Evolutionary conservation across 495 filamentous ascomycete genomes (phyloP).

Genomic region (Aspergillus saccharolyticus): DNA sequence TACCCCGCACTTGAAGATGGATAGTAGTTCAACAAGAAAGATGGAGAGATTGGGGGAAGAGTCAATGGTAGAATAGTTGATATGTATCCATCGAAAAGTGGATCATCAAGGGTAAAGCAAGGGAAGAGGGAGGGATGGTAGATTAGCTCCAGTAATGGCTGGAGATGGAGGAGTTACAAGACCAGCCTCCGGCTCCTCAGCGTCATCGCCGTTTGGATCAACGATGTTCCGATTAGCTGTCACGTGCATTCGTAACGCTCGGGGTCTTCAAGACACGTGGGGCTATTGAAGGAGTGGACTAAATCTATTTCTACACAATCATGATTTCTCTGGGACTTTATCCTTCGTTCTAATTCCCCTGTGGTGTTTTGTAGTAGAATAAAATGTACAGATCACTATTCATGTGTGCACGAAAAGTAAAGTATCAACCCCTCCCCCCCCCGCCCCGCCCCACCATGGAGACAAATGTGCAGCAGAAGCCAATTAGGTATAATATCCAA

Average conservation of each 20-base stretch:
- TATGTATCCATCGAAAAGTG: not conserved
- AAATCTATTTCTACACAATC: too few relatives aligned
- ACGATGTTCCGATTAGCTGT: not conserved
- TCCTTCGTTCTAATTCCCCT: conserved; percentile 3
- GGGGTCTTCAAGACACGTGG: too few relatives aligned
- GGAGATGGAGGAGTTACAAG: not conserved
- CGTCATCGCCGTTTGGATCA: conserved; percentile 5
- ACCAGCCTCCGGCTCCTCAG: conserved; percentile 1
- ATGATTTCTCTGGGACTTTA: not conserved
- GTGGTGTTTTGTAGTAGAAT: conserved; percentile 10
- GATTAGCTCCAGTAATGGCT: not conserved
- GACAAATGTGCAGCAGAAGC: conserved; percentile 6
- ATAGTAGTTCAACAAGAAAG: not conserved
- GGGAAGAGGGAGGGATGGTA: not conserved
- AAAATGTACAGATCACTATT: conserved; percentile 1
- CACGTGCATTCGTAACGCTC: not conserved
- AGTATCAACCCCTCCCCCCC: not conserved
- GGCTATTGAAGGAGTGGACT: too few relatives aligned
- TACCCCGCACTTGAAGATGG: conserved; percentile 14
- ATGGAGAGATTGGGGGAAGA: not conserved
- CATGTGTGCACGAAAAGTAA: conserved; percentile 1
- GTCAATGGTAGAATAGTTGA: not conserved
- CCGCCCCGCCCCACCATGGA: not conserved
- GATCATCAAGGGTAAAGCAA: not conserved
- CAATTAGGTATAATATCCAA: conserved; percentile 11